Evolutionary conservation across 2,329 filamentous ascomycete species (phyloP).

Genomic region (Verruconis gallopava): DNA sequence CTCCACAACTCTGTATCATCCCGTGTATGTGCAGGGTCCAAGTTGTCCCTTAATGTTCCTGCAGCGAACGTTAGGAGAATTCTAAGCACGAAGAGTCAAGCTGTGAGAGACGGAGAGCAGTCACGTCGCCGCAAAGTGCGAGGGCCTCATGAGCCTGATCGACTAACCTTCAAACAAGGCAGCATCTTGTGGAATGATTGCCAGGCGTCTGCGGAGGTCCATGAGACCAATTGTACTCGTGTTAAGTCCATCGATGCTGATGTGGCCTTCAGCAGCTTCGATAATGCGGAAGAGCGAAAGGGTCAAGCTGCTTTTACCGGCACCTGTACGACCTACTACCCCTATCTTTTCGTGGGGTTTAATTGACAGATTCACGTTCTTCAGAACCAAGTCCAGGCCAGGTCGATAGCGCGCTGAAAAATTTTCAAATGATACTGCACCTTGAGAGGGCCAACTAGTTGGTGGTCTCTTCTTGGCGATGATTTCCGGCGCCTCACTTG

Average conservation of each 20-base stretch:
- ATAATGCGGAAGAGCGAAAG: conserved; percentile 92
- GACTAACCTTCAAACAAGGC: conserved; percentile 70
- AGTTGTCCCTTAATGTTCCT: conserved; percentile 72
- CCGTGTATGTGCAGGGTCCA: conserved; percentile 87
- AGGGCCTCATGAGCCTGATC: too few relatives aligned
- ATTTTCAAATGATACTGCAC: conserved; percentile 79
- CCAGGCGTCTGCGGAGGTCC: conserved; percentile 76
- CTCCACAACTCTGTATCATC: conserved; percentile 97
- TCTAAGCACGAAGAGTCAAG: too few relatives aligned
- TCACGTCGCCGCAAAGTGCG: too few relatives aligned
- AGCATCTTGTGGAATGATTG: conserved; percentile 96
- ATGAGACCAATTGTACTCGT: conserved; percentile 82
- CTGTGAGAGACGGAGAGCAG: too few relatives aligned
- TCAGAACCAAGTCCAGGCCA: conserved; percentile 81
- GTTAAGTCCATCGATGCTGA: conserved; percentile 80
- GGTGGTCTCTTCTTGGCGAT: conserved; percentile 76
- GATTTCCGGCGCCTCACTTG: conserved; percentile 89
- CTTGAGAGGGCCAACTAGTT: conserved; percentile 81
- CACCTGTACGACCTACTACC: conserved; percentile 89
- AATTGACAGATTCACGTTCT: conserved; percentile 83
- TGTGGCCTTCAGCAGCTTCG: conserved; percentile 68
- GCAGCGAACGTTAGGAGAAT: too few relatives aligned
- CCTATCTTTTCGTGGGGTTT: conserved; percentile 97
- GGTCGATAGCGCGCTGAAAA: conserved; percentile 89
- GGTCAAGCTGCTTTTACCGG: conserved; percentile 89